Conservation (phyloP, 305 asterid genomes). For the Andrographis paniculata region DNA sequence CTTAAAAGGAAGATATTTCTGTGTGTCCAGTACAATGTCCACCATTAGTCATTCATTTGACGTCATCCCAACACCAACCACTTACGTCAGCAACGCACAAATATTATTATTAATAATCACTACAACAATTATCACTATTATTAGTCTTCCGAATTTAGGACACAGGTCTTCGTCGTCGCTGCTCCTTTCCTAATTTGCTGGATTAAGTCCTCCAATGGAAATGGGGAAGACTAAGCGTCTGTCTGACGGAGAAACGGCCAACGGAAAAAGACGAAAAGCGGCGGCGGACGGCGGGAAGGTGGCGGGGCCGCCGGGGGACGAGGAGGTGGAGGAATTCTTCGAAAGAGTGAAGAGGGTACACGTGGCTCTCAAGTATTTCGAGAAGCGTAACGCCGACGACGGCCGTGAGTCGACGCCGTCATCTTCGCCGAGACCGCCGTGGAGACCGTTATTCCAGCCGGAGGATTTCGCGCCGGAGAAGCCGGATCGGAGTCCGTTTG, state of each 20-base stretch:
- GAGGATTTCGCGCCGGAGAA: background rate
- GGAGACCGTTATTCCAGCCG: background rate
- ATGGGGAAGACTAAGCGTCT: background rate
- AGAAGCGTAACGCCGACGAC: background rate
- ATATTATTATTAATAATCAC: too few relatives aligned
- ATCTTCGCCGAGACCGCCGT: background rate
- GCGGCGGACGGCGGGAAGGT: background rate
- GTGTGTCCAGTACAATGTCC: too few relatives aligned
- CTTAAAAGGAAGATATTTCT: too few relatives aligned
- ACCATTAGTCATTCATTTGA: too few relatives aligned
- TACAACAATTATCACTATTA: too few relatives aligned
- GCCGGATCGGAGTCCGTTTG: background rate
- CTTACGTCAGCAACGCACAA: too few relatives aligned
- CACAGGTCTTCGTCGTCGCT: too few relatives aligned
- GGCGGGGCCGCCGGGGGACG: background rate
- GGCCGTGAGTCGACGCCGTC: background rate
- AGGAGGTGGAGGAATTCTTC: conserved; percentile 2
- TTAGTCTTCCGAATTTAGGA: too few relatives aligned
- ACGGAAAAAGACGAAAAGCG: background rate
- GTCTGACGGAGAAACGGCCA: background rate
- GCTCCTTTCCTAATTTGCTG: too few relatives aligned
- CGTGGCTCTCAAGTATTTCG: background rate
- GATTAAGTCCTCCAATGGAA: background rate
- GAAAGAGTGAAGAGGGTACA: background rate
- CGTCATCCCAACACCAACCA: too few relatives aligned